Conservation (phyloP, 192 early-diverging fungal species). For the Backusella psychrophila region DNA sequence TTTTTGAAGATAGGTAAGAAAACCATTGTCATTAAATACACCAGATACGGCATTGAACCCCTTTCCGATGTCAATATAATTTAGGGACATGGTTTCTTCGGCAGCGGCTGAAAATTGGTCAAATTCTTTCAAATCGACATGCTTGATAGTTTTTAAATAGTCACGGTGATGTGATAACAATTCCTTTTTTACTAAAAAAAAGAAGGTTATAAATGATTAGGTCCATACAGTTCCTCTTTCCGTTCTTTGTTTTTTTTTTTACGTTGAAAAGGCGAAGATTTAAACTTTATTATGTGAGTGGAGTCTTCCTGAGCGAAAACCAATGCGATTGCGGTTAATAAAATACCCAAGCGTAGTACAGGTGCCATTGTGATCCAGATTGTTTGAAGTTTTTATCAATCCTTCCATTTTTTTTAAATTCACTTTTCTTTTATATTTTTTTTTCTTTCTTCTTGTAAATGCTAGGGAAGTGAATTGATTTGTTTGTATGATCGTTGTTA, state of each 20-base stretch:
- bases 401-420: not conserved
- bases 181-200: constrained; percentile 9
- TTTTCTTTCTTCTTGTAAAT: not conserved
- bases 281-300: constrained; percentile 37
- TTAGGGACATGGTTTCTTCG: constrained; percentile 12
- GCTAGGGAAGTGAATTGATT: not conserved
- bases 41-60: constrained; percentile 25
- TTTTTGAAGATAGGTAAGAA: constrained; percentile 17
- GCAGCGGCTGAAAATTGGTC: not conserved
- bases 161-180: constrained; percentile 8
- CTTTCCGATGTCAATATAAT: constrained; percentile 5
- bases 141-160: not conserved
- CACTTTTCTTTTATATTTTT: not conserved
- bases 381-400: not conserved
- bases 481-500: not conserved
- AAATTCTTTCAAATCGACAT: not conserved
- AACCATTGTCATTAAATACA: constrained; percentile 18
- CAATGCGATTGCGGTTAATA: not conserved
- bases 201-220: not conserved
- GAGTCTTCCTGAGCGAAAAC: constrained; percentile 11
- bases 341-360: not conserved
- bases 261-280: constrained; percentile 2
- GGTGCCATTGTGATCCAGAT: not conserved
- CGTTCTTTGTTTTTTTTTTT: constrained; percentile 12
- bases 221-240: not conserved